Conservation (phyloP, 495 filamentous ascomycete species). For the Cetradonia linearis region DNA sequence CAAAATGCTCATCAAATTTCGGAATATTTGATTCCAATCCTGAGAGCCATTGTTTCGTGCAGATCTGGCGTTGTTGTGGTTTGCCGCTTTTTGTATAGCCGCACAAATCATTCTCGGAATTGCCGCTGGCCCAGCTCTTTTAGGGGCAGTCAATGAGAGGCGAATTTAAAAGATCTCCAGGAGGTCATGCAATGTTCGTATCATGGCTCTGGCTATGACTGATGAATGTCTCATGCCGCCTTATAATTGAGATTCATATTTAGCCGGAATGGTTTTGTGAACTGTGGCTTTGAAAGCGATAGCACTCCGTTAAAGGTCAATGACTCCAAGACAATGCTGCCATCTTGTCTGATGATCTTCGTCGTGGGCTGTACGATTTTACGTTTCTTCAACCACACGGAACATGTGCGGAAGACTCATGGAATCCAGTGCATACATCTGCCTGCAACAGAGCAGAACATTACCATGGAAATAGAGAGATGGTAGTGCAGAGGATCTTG, state of each 20-base stretch:
- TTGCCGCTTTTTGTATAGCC: constrained; percentile 10
- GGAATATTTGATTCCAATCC: not conserved
- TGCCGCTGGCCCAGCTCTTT: not conserved
- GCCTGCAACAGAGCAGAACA: not conserved
- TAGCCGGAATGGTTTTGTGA: not conserved
- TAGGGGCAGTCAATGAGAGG: not conserved
- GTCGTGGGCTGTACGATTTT: not conserved
- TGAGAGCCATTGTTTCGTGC: not conserved
- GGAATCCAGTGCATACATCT: not conserved
- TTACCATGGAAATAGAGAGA: not conserved
- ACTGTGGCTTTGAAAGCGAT: not conserved
- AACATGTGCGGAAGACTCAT: not conserved
- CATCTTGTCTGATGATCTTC: not conserved
- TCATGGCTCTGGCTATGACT: not conserved
- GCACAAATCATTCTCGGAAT: constrained; percentile 5
- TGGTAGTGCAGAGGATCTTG: not conserved
- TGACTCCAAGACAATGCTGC: not conserved
- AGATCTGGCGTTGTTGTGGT: not conserved
- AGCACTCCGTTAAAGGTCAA: not conserved
- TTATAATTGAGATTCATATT: not conserved
- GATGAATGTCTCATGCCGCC: not conserved
- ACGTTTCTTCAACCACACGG: not conserved
- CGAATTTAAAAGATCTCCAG: not conserved
- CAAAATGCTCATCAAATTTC: not conserved
- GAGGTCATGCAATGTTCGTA: not conserved